Evolutionary conservation across 2,329 filamentous ascomycete genomes (phyloP), one percentile per base, ranked within the genome.

Genomic region (Thyridium curvatum): DNA sequence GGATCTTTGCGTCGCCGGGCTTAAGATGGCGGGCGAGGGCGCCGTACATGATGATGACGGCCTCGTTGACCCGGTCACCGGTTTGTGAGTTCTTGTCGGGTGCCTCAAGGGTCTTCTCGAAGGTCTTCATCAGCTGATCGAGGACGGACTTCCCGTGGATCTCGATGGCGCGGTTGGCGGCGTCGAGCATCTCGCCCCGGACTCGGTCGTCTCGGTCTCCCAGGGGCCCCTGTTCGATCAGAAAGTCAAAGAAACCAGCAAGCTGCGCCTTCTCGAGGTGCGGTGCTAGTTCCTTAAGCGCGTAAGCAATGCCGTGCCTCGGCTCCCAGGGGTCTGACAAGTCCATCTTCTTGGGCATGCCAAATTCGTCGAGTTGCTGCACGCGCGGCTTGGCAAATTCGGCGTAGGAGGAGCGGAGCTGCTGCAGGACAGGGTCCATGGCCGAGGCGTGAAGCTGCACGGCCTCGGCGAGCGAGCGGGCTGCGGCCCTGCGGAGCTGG

Each of bases 31-130:
- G 81, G 32, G 90, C 93, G 30, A 98, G 68, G 37, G 94, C 91
- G 57, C 93, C 93, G 52, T 98, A 98, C 59, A 98, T 84, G 51
- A 98, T 93, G 50, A 98, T 90, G 38, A 98, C 90, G 14, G 94
- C 93, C 64, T 98, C 93, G 51, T 96, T 96, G 46, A 97, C 85
- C 43, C 88, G 79, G 60, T 98, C 94, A 14, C 86, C 82, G 39
- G 83, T 79, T 48, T 90, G 80, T 1, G 83, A 89, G 41, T 81
- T 84, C 56, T 84, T 86, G 58, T 93, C 87, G 3, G 89, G 85
- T 3, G 80, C 82, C 55, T 91, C 89, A n/a, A 98, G 71, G 0
- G 87, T 89, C 17, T 74, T 75, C 60, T 98, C 93, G 54, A 97
- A 94, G 12, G 91, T 81, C 52, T 84, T 79, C 90, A 98, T 98